phyloP scores from a whole-genome alignment of 23 red algal genomes.

The Agarophyton chilense region DNA sequence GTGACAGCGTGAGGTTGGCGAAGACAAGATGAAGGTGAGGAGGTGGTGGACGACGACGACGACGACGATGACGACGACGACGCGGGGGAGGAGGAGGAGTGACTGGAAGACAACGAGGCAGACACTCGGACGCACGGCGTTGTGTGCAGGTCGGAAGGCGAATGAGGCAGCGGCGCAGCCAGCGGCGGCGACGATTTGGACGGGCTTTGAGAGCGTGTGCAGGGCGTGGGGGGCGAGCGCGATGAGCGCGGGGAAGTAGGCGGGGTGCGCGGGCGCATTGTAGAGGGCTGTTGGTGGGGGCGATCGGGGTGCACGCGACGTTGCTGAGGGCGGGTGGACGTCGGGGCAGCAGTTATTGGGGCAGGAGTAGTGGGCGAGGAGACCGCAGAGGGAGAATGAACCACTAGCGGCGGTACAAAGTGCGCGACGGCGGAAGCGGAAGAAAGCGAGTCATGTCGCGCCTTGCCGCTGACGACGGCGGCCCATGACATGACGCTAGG shows the following conservation, averaged over 20 bases:
- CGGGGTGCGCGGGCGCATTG: neutral
- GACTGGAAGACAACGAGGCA: neutral
- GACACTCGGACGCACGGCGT: neutral
- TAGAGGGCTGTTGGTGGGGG: neutral
- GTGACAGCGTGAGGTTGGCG: neutral
- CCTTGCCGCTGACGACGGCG: slow-evolving; percentile 66
- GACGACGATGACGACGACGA: neutral
- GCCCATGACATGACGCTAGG: slow-evolving; percentile 60
- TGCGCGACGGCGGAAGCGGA: slow-evolving; percentile 26
- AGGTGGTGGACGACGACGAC: neutral
- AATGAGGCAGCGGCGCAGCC: too few relatives aligned
- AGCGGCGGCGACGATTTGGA: too few relatives aligned
- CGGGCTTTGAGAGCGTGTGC: too few relatives aligned
- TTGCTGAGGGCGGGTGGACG: neutral
- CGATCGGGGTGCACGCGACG: slow-evolving; percentile 8
- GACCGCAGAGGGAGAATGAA: neutral
- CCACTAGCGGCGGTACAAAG: neutral
- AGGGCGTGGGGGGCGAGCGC: too few relatives aligned
- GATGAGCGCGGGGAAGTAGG: neutral
- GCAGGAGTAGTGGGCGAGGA: slow-evolving; percentile 29
- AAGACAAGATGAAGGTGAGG: neutral
- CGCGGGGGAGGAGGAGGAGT: neutral
- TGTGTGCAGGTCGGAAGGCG: too few relatives aligned
- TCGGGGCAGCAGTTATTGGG: neutral
- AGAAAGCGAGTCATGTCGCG: slow-evolving; percentile 35